These are phyloP conservation scores for Geotrichum cucujoidarum DNA, from an alignment of 1,139 yeast genomes.

Conservation along the genomic window DNA sequence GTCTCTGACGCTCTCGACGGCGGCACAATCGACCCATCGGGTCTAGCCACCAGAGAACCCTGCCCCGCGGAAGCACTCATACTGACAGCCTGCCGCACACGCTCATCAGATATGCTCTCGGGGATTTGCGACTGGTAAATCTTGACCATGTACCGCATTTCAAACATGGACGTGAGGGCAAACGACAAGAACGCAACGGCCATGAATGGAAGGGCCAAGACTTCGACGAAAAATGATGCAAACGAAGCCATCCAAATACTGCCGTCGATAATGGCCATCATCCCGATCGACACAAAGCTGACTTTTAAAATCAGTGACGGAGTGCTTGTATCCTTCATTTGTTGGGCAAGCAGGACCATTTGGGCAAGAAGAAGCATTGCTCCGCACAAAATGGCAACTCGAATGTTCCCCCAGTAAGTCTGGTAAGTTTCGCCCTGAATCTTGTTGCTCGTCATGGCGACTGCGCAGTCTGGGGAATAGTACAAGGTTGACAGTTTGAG, in stretches of 20 bases:
- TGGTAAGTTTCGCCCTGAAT: conserved; percentile 59
- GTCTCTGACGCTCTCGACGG: not conserved
- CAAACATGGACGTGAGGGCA: conserved; percentile 69
- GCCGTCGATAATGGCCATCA: conserved; percentile 62
- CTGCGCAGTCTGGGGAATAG: conserved; percentile 88
- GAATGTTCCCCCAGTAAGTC: conserved; percentile 42
- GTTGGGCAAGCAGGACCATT: conserved; percentile 50
- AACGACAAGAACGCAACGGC: conserved; percentile 67
- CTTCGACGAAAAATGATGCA: conserved; percentile 52
- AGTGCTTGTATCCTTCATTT: conserved; percentile 65
- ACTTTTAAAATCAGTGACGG: conserved; percentile 75
- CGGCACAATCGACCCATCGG: conserved; percentile 26
- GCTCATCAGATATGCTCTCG: conserved; percentile 58
- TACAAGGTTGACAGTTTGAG: conserved; percentile 54
- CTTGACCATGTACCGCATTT: conserved; percentile 65
- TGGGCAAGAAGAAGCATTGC: conserved; percentile 46
- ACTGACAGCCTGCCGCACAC: conserved; percentile 33
- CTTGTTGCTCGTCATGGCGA: conserved; percentile 43
- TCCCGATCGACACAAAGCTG: conserved; percentile 55
- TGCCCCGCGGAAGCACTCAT: conserved; percentile 16
- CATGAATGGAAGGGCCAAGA: conserved; percentile 60
- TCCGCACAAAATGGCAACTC: conserved; percentile 38
- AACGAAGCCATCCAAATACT: conserved; percentile 58
- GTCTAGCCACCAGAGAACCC: conserved; percentile 24
- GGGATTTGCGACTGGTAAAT: conserved; percentile 69